Evolutionary conservation across 1,139 yeast species (phyloP), one percentile per base, ranked within the genome.

Genomic region (Hansenula lynferdii): DNA sequence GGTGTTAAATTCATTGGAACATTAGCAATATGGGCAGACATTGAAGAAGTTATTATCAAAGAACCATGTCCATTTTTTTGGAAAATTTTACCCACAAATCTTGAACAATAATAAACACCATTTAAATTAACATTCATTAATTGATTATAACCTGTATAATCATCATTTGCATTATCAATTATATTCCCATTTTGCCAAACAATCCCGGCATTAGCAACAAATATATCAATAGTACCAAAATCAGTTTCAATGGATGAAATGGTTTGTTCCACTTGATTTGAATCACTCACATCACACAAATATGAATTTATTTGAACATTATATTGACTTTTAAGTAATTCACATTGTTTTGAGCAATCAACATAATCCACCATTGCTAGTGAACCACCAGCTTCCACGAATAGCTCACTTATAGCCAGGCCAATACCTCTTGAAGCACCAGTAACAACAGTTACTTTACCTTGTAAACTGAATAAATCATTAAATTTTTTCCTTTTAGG

Each of bases 371-470:
- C 82, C 53, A 85, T 69, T 46, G 86, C 89, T 31, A 85, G 80
- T 47, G 82, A 84, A 15, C 94, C 95, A 34, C 95, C 95, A 8
- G 90, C 90, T 64, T 84, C 89, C 39, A 90, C 86, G 54, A 67
- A 84, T 0, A 85, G 90, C 57, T 79, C 82, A 36, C 94, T 95
- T 14, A 84, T 85, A 6, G 84, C 85, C 50, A 62, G 72, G 14
- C 95, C 95, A 50, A 85, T 85, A 22, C 95, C 95, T 26, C 82
- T 72, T 17, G 89, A 78, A 9, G 90, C 81, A 29, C 95, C 95
- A 19, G 95, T 83, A 43, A 85, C 77, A 14, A 85, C 75, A 39
- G 92, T 90, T 17, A 82, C 83, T 60, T 83, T 84, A 22, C 90
- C 92, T 65, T 79, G 81, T 46, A 84, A 68, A 1, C 80, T 74